A percentile compares a stretch with the other conserved stretches of the same genome.
phyloP scores from a whole-genome alignment of 305 asterid genomes.

The Ilex paraguariensis region DNA sequence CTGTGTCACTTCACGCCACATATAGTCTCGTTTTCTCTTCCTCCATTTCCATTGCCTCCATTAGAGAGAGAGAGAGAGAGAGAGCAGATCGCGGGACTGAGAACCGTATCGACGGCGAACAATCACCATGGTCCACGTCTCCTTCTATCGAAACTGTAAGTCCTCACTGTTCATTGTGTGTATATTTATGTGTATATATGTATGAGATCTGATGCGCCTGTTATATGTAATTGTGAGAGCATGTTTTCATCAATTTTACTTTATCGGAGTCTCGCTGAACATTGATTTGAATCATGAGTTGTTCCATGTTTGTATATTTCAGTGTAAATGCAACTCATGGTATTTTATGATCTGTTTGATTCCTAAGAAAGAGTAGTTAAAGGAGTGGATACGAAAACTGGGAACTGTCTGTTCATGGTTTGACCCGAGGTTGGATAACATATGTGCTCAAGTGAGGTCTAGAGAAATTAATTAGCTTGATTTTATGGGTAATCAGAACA shows the following conservation, averaged over 20 bases:
- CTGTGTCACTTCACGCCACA: too few species aligned
- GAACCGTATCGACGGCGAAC: slow-evolving; percentile 7
- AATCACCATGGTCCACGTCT: slow-evolving; percentile 44
- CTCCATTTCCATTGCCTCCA: slow-evolving; percentile 1
- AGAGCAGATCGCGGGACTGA: too few species aligned
- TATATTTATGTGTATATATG: too few species aligned
- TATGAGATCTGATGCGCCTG: not conserved
- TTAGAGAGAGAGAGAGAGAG: slow-evolving; percentile 3
- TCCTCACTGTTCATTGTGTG: not conserved
- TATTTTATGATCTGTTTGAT: too few species aligned
- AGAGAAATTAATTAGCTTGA: not conserved
- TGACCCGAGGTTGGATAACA: not conserved
- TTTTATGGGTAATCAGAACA: not conserved
- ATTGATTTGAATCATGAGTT: not conserved
- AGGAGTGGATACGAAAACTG: not conserved
- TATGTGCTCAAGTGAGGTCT: not conserved
- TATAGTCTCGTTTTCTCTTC: too few species aligned
- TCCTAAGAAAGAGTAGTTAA: not conserved
- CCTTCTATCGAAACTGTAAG: slow-evolving; percentile 47
- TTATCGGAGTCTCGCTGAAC: not conserved
- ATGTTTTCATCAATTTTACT: not conserved
- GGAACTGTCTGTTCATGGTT: not conserved
- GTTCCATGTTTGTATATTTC: not conserved
- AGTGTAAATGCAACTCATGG: not conserved
- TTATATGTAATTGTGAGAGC: too few species aligned